These are phyloP conservation scores for Leccinum subgranulosum DNA, from an alignment of 768 basidiomycete species.

Conservation along the genomic window DNA sequence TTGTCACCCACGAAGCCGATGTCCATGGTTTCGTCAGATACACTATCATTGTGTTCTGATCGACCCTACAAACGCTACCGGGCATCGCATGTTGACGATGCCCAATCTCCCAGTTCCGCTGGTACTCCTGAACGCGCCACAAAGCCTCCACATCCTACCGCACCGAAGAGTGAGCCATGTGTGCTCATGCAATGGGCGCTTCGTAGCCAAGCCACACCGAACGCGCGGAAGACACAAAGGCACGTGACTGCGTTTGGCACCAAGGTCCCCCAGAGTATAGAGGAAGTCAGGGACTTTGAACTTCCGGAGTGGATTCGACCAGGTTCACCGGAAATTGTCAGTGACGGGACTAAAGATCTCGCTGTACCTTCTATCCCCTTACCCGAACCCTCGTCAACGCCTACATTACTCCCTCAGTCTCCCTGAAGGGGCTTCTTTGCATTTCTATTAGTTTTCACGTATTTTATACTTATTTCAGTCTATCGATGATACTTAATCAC, in stretches of 20 bases:
- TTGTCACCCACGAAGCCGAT: slow-evolving; percentile 25
- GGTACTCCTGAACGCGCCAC: slow-evolving; percentile 17
- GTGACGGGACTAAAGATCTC: slow-evolving; percentile 6
- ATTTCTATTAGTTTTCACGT: slow-evolving; percentile 13
- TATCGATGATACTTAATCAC: background rate
- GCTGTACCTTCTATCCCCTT: background rate
- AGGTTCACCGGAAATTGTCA: slow-evolving; percentile 15
- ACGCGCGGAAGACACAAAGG: slow-evolving; percentile 48
- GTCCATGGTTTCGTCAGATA: slow-evolving; percentile 30
- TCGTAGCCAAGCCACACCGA: slow-evolving; percentile 43
- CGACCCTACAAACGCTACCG: slow-evolving; percentile 31
- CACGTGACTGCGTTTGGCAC: slow-evolving; percentile 59
- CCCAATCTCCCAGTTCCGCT: slow-evolving; percentile 25
- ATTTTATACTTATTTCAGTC: slow-evolving; percentile 32
- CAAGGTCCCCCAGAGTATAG: slow-evolving; percentile 48
- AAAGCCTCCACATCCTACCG: slow-evolving; percentile 7
- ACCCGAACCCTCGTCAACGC: slow-evolving; percentile 2
- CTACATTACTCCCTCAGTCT: slow-evolving; percentile 9
- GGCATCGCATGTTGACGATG: slow-evolving; percentile 14
- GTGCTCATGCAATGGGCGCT: slow-evolving; percentile 48
- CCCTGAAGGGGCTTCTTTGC: slow-evolving; percentile 2
- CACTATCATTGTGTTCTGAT: slow-evolving; percentile 26
- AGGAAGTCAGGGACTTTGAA: slow-evolving; percentile 51
- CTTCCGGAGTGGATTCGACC: slow-evolving; percentile 51
- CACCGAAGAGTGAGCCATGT: slow-evolving; percentile 30